Evolutionary conservation across 2,329 filamentous ascomycete species (phyloP), one percentile per base, ranked within the genome.

Genomic region (Diaporthe sp.): DNA sequence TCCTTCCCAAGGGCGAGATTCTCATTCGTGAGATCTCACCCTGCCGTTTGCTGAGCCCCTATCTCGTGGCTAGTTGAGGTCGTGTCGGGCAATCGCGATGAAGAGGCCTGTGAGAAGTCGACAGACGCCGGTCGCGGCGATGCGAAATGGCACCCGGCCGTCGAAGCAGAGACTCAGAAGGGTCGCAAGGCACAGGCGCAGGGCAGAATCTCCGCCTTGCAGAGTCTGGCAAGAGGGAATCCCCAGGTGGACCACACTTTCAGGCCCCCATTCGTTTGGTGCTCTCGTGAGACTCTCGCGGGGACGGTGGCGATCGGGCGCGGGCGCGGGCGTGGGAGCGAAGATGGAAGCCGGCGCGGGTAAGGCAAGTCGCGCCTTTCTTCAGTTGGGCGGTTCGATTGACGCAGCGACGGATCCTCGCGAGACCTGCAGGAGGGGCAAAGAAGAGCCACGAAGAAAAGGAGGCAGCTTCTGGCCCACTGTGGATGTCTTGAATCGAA

Each of bases 11-110:
- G 75, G 75, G 67, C 76, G 77, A 74, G 73, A 77, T 67, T 74
- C 76, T 74, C 74, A 77, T 77, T 69, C 76, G 70, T 44, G 73
- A 77, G 75, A 70, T 73, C 75, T 73, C 75, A 77, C 75, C 75
- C 75, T 77, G 70, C 75, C 73, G 62, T 57, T 58, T 58, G 69
- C 61, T 46, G 37, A 34, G 46, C 42, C 69, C 62, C 57, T 58
- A 62, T 37, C 28, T 58, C 46, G 53, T 69, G 39, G 28, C 53
- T 10, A 31, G 10, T 49, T 22, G 31, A n/a, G 13, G 15, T 44
- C 12, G 46, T 58, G 9, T 4, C 19, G n/a, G 34, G n/a, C 22
- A 22, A n/a, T 69, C 34, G 65, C 49, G 65, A 69, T 55, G 49
- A 9, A 22, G 34, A 69, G 25, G 49, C 49, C 65, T 39, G 49